A percentile compares a stretch with the other conserved stretches of the same genome.
Evolutionary conservation across 345 rosid genomes (phyloP).

Genomic region (Boechera stricta): DNA sequence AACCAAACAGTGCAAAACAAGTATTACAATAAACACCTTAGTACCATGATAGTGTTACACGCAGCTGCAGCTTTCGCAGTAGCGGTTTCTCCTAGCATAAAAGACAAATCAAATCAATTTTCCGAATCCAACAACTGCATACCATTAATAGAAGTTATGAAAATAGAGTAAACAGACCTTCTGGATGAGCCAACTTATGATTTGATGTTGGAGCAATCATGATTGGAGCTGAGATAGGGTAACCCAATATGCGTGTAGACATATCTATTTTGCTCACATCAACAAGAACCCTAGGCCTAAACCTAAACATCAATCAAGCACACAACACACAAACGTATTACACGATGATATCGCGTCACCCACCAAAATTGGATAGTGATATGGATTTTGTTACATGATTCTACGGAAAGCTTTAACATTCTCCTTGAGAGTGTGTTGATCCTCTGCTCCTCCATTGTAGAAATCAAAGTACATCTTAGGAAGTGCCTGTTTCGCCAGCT

Average conservation of each 20-base stretch:
- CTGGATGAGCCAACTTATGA: conserved; percentile 74
- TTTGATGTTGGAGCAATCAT: conserved; percentile 75
- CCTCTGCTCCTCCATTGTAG: conserved; percentile 78
- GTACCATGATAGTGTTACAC: conserved; percentile 82
- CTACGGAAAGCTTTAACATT: conserved; percentile 67
- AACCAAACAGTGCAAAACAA: background rate
- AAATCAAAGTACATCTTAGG: conserved; percentile 84
- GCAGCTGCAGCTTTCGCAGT: conserved; percentile 94
- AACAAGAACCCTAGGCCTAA: conserved; percentile 74
- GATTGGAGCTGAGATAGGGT: conserved; percentile 66
- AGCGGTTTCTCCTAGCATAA: conserved; percentile 73
- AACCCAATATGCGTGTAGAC: conserved; percentile 63
- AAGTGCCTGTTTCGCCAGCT: conserved; percentile 70
- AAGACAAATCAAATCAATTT: conserved; percentile 24
- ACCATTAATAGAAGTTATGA: background rate
- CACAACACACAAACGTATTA: background rate
- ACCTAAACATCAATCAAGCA: conserved; percentile 50
- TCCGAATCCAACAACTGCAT: conserved; percentile 1
- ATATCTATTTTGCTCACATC: conserved; percentile 66
- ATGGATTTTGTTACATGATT: conserved; percentile 52
- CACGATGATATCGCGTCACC: background rate
- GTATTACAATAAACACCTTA: background rate
- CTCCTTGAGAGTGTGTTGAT: conserved; percentile 66
- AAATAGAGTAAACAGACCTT: conserved; percentile 53
- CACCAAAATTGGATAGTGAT: background rate